Conservation (phyloP, 257 asterid genomes). For the Anisodus tanguticus region DNA sequence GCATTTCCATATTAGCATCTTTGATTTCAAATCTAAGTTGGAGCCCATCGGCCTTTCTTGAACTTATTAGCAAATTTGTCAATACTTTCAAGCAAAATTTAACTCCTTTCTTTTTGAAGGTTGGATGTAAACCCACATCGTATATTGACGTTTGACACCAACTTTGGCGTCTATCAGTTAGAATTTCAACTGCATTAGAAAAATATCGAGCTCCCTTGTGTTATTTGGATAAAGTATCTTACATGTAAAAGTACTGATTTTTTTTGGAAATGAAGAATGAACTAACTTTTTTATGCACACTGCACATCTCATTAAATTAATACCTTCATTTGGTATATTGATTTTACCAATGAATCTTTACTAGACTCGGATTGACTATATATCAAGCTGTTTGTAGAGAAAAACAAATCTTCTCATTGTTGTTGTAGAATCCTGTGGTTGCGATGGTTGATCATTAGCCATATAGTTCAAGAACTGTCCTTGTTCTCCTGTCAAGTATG, state of each 20-base stretch:
- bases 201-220: background rate
- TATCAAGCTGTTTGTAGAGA: background rate
- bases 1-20: background rate
- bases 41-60: background rate
- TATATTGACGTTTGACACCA: conserved; percentile 19
- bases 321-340: background rate
- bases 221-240: background rate
- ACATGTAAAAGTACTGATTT: background rate
- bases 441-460: background rate
- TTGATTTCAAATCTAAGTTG: background rate
- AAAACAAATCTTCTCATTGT: background rate
- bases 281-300: background rate
- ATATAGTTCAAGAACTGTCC: background rate
- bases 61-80: background rate
- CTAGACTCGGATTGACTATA: background rate
- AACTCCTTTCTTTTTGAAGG: background rate
- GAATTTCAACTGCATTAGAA: background rate
- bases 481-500: conserved; percentile 10
- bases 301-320: background rate
- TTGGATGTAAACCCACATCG: background rate
- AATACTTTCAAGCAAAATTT: background rate
- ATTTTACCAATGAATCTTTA: background rate
- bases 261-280: conserved; percentile 12
- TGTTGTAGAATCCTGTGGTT: background rate
- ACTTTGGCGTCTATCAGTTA: background rate